Evolutionary conservation across 441 rosid species (phyloP).

Genomic region (Adansonia rubrostipa): DNA sequence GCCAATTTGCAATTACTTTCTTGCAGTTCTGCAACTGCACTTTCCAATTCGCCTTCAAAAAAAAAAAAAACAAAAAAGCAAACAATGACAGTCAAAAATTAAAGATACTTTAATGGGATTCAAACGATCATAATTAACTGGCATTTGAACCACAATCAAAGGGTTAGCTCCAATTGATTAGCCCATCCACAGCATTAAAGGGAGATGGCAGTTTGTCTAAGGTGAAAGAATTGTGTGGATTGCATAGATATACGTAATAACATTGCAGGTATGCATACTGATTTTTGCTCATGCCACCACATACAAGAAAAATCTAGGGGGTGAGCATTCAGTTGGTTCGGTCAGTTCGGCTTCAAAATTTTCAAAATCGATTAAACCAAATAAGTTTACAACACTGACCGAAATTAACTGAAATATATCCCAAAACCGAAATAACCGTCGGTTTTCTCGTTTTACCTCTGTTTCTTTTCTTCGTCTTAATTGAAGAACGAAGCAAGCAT

Average conservation of each 20-base stretch:
- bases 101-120: conserved; percentile 23
- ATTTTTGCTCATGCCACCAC: neutral
- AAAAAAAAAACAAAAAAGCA: conserved; percentile 16
- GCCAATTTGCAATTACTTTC: conserved; percentile 71
- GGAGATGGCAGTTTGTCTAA: conserved; percentile 8
- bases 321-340: too few species aligned
- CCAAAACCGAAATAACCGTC: too few species aligned
- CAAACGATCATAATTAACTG: conserved; percentile 12
- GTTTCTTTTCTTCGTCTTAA: neutral
- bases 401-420: too few species aligned
- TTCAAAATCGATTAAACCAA: too few species aligned
- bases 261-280: neutral
- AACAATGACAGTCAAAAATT: conserved; percentile 28
- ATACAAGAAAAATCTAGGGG: neutral
- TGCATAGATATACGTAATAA: neutral
- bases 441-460: too few species aligned
- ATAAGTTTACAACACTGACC: too few species aligned
- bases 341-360: too few species aligned
- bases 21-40: conserved; percentile 64
- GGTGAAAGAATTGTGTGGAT: conserved; percentile 11
- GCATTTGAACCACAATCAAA: neutral
- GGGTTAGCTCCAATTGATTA: conserved; percentile 1
- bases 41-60: conserved; percentile 78
- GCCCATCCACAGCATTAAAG: conserved; percentile 7
- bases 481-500: conserved; percentile 5